These are phyloP conservation scores for Medicago lupulina DNA, from an alignment of 306 rosid genomes.

Conservation along the genomic window DNA sequence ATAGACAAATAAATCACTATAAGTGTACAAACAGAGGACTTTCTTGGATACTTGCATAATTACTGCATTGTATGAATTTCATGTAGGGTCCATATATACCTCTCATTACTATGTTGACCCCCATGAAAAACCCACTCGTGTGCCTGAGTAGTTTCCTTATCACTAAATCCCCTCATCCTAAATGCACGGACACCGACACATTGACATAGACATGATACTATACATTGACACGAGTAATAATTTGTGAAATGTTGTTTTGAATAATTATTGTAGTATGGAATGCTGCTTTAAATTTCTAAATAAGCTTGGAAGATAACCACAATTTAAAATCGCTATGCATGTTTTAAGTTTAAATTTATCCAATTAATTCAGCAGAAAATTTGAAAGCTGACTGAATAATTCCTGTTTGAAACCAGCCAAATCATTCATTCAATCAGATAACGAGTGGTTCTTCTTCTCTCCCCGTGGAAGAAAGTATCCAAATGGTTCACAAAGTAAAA, in stretches of 20 bases:
- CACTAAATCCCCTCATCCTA: too few species aligned
- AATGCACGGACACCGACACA: neutral
- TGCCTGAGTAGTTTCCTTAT: neutral
- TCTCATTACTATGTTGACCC: neutral
- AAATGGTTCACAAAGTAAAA: constrained; percentile 84
- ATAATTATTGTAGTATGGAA: too few species aligned
- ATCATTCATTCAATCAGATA: constrained; percentile 73
- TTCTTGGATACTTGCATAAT: neutral
- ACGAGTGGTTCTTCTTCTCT: constrained; percentile 97
- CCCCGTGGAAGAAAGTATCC: constrained; percentile 96
- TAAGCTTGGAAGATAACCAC: neutral
- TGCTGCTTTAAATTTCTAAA: too few species aligned
- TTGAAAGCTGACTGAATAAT: constrained; percentile 30
- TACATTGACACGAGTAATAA: neutral
- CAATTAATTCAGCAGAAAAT: neutral
- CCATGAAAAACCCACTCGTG: neutral
- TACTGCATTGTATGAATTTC: neutral
- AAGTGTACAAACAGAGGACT: neutral
- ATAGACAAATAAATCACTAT: neutral
- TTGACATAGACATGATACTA: neutral
- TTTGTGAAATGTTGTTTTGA: neutral
- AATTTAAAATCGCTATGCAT: constrained; percentile 1
- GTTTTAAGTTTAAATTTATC: neutral
- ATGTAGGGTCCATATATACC: neutral
- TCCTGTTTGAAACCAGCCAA: constrained; percentile 63